These are phyloP conservation scores for Phytophthora fragariaefolia DNA, from an alignment of 352 stramenopile species.

Conservation along the genomic window DNA sequence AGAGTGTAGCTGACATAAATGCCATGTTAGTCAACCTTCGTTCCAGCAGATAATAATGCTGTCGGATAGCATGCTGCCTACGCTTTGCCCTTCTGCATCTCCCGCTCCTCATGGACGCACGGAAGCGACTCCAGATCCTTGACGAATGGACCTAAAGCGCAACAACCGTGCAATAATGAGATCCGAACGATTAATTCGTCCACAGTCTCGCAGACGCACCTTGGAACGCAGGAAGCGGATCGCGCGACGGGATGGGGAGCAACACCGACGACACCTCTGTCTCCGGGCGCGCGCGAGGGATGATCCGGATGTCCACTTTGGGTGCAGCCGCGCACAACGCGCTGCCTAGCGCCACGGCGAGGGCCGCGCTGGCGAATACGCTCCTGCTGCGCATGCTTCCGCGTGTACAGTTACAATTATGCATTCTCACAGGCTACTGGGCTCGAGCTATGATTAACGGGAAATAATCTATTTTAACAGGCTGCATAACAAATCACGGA, in stretches of 20 bases:
- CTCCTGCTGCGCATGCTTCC: constrained; percentile 31
- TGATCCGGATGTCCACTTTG: constrained; percentile 70
- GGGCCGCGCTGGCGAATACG: constrained; percentile 20
- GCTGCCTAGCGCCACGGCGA: constrained; percentile 30
- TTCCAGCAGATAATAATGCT: not conserved
- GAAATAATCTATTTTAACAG: not conserved
- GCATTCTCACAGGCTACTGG: not conserved
- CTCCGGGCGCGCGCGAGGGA: constrained; percentile 41
- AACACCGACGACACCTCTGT: constrained; percentile 13
- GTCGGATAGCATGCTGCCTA: constrained; percentile 26
- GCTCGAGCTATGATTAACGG: not conserved
- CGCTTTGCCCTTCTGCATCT: constrained; percentile 52
- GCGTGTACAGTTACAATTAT: constrained; percentile 24
- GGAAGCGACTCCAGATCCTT: constrained; percentile 31
- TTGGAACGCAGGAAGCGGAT: constrained; percentile 51
- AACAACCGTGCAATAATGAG: not conserved
- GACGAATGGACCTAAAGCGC: constrained; percentile 48
- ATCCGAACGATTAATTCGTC: constrained; percentile 11
- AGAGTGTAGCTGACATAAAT: constrained; percentile 48
- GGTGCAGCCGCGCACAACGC: constrained; percentile 45
- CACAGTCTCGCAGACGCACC: constrained; percentile 19
- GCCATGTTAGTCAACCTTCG: constrained; percentile 7
- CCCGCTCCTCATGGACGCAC: constrained; percentile 55
- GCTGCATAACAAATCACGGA: not conserved
- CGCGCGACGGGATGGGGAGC: constrained; percentile 55